Base-by-base conservation (phyloP, 2,329 filamentous ascomycete species). In the Raffaelea ambrosiae region DNA sequence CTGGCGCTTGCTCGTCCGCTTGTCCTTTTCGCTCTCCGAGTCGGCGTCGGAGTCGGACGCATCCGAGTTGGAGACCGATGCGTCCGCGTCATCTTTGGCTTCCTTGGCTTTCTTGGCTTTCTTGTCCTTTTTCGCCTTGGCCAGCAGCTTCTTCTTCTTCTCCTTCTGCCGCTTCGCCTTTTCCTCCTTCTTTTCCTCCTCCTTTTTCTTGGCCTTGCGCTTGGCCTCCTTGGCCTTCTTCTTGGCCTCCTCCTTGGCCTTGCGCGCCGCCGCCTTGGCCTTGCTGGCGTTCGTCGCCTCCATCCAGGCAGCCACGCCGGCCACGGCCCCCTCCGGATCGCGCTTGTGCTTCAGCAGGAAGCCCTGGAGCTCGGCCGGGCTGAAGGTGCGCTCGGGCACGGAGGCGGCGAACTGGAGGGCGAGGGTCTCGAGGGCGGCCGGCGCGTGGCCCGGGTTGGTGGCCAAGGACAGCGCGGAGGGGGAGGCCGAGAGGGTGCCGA, bases 341-440 rank as follows among this genome's bases (percentile, higher is more conserved):
- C 70, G 68, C 66, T 81, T 81, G 57, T 80, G 63, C 56, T 70
- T 71, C 51, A 82, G 65, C 43, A 82, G 65, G 48, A 72, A 72
- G 5, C 78, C 78, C 58, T 81, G 78, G 5, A 82, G 68, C 61
- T 82, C 77, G 5, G 78, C 78, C 0, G 77, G 78, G 46, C 73
- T 77, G 57, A 81, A 81, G 57, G 78, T 70, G 40, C 70, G 63
- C 23, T 67, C 65, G 0, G 78, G 78, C n/a, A 81, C 66, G 58
- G 64, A 66, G 9, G 63, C 56, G 1, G 72, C 67, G 49, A 82
- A 82, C 45, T 68, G 55, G 13, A 58, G 47, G 1, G 77, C 73
- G n/a, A 79, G 62, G 3, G 53, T 54, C 16, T 67, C 61, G n/a
- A 80, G 61, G n/a, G 57, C 13, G 7, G 26, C n/a, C n/a, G n/a